Evolutionary conservation across 1,284 basidiomycete species (phyloP).

Genomic region (Moesziomyces globuligerus): DNA sequence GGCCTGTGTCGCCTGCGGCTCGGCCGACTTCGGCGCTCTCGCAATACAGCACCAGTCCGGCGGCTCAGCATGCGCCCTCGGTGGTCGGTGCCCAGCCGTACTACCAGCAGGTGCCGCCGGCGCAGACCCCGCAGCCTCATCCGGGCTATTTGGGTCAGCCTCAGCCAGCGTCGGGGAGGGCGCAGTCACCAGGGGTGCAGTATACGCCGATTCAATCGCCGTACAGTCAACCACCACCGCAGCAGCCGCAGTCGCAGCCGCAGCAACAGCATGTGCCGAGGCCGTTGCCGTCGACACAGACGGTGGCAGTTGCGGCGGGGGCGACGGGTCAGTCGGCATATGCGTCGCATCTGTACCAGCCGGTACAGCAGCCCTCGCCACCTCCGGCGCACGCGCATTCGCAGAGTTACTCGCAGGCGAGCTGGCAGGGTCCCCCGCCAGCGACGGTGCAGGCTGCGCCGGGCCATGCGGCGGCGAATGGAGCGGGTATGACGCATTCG

Average conservation of each 20-base stretch:
- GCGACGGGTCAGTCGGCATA: constrained; percentile 10
- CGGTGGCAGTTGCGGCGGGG: constrained; percentile 13
- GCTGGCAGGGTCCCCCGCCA: constrained; percentile 26
- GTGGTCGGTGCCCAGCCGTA: constrained; percentile 48
- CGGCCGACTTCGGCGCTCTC: constrained; percentile 31
- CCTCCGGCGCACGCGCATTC: constrained; percentile 17
- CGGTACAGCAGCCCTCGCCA: constrained; percentile 30
- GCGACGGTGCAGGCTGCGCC: constrained; percentile 5
- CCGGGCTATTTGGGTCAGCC: constrained; percentile 25
- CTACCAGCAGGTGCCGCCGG: constrained; percentile 31
- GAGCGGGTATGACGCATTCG: constrained; percentile 6
- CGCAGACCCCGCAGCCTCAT: constrained; percentile 15
- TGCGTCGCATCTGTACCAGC: constrained; percentile 29
- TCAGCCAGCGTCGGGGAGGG: constrained; percentile 19
- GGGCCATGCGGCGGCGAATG: constrained; percentile 9
- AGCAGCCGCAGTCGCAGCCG: constrained; percentile 4
- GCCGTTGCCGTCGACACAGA: constrained; percentile 40
- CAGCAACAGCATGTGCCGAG: constrained; percentile 18
- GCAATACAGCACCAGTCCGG: constrained; percentile 31
- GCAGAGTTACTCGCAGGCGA: constrained; percentile 12
- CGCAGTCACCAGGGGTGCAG: constrained; percentile 26
- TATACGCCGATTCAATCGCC: constrained; percentile 38
- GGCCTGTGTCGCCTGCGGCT: constrained; percentile 38
- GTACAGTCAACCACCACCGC: constrained; percentile 19
- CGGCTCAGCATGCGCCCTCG: constrained; percentile 24